Base-by-base conservation (phyloP, 148 eudicot species). In the Nyssa sinensis region DNA sequence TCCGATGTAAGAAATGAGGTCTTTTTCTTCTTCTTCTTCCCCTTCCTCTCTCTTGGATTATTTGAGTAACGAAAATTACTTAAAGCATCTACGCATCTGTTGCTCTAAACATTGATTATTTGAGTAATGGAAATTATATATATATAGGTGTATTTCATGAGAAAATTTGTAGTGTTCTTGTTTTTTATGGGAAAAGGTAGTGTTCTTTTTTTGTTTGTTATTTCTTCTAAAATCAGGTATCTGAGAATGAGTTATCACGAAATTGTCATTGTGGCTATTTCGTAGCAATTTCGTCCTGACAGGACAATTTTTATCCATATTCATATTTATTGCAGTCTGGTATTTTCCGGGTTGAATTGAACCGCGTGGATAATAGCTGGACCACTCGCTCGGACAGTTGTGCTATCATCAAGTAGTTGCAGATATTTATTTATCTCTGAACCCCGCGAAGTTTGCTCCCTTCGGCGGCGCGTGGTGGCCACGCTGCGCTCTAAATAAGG, bases 321-420 rank as follows among this genome's bases (percentile, higher is more conserved):
- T 44, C 51, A 44, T 44, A 11, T 29, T 19, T 49, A 62, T 44
- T 44, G 28, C 35, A 44, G 23, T 62, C 29, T 31, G 67, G 5
- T 30, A 14, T 55, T 55, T 67, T 49, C 11, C 33, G 29, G 67
- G 49, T 10, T 47, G 66, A 66, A 73, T 41, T 23, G 71, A 37
- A 65, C 59, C 21, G 53, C 32, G 70, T 77, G 71, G 75, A 57
- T 21, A 14, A 64, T 77, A 77, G 80, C 80, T 77, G 80, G 75
- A 55, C 1, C 34, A 24, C 39, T 70, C 9, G 80, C 21, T 57
- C 33, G 66, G 80, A 77, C 75, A 71, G 75, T 64, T 65, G 80
- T 71, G 71, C 33, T 1, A 31, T 25, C 65, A 64, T 76, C 64
- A 47, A 70, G 47, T 23, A 6, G 49, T 37, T 25, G 28, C 57